Conservation (phyloP, 345 rosid species). For the Anacardium occidentale region DNA sequence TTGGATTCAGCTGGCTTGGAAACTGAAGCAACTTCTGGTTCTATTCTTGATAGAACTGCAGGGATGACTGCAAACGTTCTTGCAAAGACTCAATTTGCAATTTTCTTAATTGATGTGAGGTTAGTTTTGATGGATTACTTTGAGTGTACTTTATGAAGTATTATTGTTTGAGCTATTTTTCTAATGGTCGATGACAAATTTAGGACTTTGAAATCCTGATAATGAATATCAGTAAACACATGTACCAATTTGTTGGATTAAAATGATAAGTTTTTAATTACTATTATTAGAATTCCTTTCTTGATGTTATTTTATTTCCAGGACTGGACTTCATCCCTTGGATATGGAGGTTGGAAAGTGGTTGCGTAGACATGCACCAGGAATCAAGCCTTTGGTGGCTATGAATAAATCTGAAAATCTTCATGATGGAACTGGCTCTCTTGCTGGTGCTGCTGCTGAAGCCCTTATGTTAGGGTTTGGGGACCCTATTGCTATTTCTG, state of each 20-base stretch:
- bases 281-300: conserved; percentile 1
- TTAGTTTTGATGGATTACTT: conserved; percentile 22
- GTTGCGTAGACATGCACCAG: conserved; percentile 79
- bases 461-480: conserved; percentile 75
- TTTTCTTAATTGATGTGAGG: conserved; percentile 85
- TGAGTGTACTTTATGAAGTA: background rate
- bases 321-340: conserved; percentile 88
- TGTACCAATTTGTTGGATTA: background rate
- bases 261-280: background rate
- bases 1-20: conserved; percentile 97
- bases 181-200: conserved; percentile 1
- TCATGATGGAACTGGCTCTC: conserved; percentile 51
- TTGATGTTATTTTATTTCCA: conserved; percentile 29
- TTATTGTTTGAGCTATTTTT: background rate
- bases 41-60: conserved; percentile 84
- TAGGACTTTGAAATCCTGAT: background rate
- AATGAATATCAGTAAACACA: background rate
- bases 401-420: conserved; percentile 91
- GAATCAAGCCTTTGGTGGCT: conserved; percentile 63
- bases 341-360: conserved; percentile 94
- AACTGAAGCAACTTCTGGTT: conserved; percentile 81
- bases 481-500: conserved; percentile 85
- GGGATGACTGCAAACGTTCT: conserved; percentile 80
- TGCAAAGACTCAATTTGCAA: conserved; percentile 72
- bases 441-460: conserved; percentile 64